Conservation (phyloP, 129 eudicot genomes). For the Chrysanthemum lavandulifolium region DNA sequence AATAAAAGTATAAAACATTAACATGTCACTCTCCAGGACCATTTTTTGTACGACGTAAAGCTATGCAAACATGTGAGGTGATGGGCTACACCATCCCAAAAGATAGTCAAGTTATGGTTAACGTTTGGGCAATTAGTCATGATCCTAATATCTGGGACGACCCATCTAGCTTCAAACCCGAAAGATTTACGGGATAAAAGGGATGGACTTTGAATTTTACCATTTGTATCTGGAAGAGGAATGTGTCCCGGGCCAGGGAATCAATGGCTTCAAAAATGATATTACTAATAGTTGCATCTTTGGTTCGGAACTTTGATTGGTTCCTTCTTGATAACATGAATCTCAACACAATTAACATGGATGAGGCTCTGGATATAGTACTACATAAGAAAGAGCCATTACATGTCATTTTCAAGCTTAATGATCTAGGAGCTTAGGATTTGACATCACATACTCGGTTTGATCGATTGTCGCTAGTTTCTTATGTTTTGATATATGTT, state of each 20-base stretch:
- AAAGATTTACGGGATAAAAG: slow-evolving; percentile 36
- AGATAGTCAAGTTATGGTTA: slow-evolving; percentile 30
- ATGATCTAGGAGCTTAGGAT: not conserved
- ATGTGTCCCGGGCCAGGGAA: slow-evolving; percentile 43
- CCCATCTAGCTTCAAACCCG: slow-evolving; percentile 37
- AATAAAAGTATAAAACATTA: too few relatives aligned
- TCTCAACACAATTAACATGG: slow-evolving; percentile 31
- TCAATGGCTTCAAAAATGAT: slow-evolving; percentile 39
- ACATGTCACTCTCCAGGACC: slow-evolving; percentile 49
- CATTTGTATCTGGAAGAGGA: slow-evolving; percentile 48
- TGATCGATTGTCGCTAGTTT: not conserved
- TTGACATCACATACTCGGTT: not conserved
- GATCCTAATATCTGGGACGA: slow-evolving; percentile 40
- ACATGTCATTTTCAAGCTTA: slow-evolving; percentile 15
- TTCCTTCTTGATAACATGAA: slow-evolving; percentile 22
- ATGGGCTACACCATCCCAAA: slow-evolving; percentile 37
- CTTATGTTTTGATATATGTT: too few relatives aligned
- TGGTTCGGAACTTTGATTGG: slow-evolving; percentile 33
- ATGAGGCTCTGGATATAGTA: slow-evolving; percentile 25
- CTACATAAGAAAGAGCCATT: slow-evolving; percentile 27
- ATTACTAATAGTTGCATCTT: slow-evolving; percentile 27
- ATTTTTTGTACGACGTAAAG: slow-evolving; percentile 32
- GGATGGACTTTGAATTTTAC: slow-evolving; percentile 40
- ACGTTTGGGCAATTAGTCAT: slow-evolving; percentile 40
- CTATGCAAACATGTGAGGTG: slow-evolving; percentile 25